Percentiles rank a stretch among this genome's conserved stretches.
Evolutionary conservation across 2,329 filamentous ascomycete species (phyloP).

Genomic region (Mycocentrospora acerina): DNA sequence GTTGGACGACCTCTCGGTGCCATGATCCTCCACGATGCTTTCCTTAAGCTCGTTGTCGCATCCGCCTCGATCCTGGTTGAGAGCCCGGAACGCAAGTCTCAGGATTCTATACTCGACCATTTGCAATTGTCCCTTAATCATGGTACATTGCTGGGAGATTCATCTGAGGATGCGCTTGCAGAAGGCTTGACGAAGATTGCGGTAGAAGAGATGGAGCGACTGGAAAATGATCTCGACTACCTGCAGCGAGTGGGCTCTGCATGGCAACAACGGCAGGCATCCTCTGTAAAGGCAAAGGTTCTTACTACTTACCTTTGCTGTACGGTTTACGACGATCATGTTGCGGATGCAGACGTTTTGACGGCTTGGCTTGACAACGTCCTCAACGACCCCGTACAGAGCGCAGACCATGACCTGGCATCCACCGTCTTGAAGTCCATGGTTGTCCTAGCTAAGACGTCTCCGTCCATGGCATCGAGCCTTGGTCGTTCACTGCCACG

Average conservation of each 20-base stretch:
- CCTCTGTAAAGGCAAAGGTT: conserved; percentile 79
- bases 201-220: conserved; percentile 77
- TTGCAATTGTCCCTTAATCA: conserved; percentile 45
- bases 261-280: conserved; percentile 84
- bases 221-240: conserved; percentile 90
- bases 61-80: conserved; percentile 73
- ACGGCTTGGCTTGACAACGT: conserved; percentile 85
- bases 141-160: conserved; percentile 16
- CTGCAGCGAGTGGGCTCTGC: conserved; percentile 74
- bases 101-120: conserved; percentile 70
- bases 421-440: conserved; percentile 77
- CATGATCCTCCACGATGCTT: conserved; percentile 86
- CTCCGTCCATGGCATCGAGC: conserved; percentile 69
- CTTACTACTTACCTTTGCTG: conserved; percentile 86
- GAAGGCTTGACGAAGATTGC: conserved; percentile 70
- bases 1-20: conserved; percentile 81
- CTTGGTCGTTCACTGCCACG: conserved; percentile 79
- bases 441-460: conserved; percentile 76
- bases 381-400: conserved; percentile 75
- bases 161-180: conserved; percentile 41
- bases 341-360: conserved; percentile 75
- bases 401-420: conserved; percentile 76
- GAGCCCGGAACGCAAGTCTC: conserved; percentile 57
- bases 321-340: conserved; percentile 75
- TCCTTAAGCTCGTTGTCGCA: conserved; percentile 80